These are phyloP conservation scores for Tuber microsphaerosporum DNA, from an alignment of 495 filamentous ascomycete genomes.

Conservation along the genomic window DNA sequence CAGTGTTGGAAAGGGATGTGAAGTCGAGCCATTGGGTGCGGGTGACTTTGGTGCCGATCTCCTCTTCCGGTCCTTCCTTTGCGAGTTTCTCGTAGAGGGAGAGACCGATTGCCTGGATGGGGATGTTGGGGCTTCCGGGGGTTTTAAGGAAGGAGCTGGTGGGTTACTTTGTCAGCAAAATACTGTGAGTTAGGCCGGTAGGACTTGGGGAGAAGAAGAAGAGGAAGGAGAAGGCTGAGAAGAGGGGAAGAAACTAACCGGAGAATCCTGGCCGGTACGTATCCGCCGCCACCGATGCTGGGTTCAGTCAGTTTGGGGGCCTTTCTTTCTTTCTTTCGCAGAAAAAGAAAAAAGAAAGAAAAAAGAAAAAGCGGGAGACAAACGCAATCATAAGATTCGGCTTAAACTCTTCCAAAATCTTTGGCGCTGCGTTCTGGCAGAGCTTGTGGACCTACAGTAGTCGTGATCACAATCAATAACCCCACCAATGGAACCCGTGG, in stretches of 20 bases:
- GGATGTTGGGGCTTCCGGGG: conserved; percentile 82
- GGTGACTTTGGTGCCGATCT: conserved; percentile 83
- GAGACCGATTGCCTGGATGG: conserved; percentile 97
- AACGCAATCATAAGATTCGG: conserved; percentile 92
- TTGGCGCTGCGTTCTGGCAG: conserved; percentile 72
- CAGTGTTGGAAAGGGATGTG: conserved; percentile 72
- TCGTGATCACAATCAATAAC: background rate
- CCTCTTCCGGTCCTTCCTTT: conserved; percentile 49
- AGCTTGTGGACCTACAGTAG: conserved; percentile 80
- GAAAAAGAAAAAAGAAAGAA: conserved; percentile 1
- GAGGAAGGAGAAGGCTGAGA: background rate
- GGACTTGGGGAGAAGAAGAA: background rate
- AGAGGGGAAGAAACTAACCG: conserved; percentile 43
- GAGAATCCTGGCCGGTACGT: conserved; percentile 93
- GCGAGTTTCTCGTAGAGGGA: conserved; percentile 88
- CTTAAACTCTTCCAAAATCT: conserved; percentile 73
- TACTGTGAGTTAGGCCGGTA: conserved; percentile 5
- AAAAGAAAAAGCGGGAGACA: background rate
- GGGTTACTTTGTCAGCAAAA: background rate
- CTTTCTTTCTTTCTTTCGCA: background rate
- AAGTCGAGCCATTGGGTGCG: conserved; percentile 98
- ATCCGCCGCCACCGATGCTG: conserved; percentile 87
- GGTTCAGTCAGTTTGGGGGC: conserved; percentile 7
- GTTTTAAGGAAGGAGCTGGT: conserved; percentile 80
- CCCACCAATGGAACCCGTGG: conserved; percentile 7